Base-by-base conservation (phyloP, 2,329 filamentous ascomycete species). In the Sclerotinia minor region DNA sequence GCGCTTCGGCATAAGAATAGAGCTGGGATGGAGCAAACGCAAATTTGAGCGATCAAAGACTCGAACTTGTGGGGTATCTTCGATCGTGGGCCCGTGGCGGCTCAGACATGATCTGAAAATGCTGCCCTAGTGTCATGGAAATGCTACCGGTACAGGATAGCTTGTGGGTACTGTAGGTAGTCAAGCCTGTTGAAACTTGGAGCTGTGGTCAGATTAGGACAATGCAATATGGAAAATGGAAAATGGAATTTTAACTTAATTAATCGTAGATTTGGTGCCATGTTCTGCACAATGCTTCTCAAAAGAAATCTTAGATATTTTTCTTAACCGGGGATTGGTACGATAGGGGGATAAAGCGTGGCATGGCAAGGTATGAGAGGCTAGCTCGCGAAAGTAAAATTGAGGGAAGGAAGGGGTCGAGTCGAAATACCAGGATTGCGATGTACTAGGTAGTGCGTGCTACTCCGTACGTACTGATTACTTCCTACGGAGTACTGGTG, bases 41-140 rank as follows among this genome's bases (percentile, higher is more conserved):
- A 47, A 47, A 47, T 32, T 54, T 32, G 17, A 55, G 53, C 53
- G 53, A 55, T 55, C 58, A 61, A 45, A 50, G 32, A 69, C 47
- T 67, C 50, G 49, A 72, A 72, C 68, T 69, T 74, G 72, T 74
- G 73, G 73, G 72, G 72, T 74, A 74, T 68, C 59, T 64, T 8
- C 57, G 66, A 52, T 38, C 57, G 57, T 64, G 49, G 55, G 26
- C 38, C 64, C 35, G 35, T 52, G 50, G 38, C 35, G 44, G 29
- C 45, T 60, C 26, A 47, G 59, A 65, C n/a, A 52, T 59, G 47
- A 54, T 67, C 50, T 60, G 55, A 29, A 54, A 49, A 32, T 7
- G 21, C 38, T 41, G 38, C 13, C 11, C 38, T 17, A 35, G 35
- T 41, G 38, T 41, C 38, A 41, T 41, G 17, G 38, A 15, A 41